Percentiles rank a stretch among this genome's conserved stretches.
phyloP scores from a whole-genome alignment of 371 early-diverging fungal species.

The Amoeboradix gromovi region DNA sequence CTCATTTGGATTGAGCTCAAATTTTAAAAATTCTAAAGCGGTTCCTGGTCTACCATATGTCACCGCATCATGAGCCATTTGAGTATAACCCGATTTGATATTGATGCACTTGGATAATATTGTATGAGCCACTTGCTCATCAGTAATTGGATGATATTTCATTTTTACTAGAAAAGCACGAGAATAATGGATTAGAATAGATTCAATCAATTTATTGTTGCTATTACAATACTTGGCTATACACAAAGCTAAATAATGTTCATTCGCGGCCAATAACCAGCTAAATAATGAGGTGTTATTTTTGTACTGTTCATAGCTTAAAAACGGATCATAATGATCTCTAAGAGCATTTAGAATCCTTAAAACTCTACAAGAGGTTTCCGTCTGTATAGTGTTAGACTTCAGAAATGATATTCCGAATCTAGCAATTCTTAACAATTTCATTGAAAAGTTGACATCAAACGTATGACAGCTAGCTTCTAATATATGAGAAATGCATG shows the following conservation, averaged over 20 bases:
- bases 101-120: neutral
- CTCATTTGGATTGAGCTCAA: neutral
- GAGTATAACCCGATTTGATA: neutral
- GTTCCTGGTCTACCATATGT: neutral
- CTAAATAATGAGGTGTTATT: neutral
- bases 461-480: neutral
- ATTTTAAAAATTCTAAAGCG: neutral
- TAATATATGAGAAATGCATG: neutral
- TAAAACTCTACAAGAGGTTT: neutral
- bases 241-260: neutral
- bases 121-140: neutral
- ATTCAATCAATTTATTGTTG: neutral
- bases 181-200: neutral
- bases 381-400: neutral
- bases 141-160: neutral
- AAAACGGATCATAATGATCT: neutral
- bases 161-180: neutral
- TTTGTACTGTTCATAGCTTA: neutral
- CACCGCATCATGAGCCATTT: neutral
- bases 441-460: neutral
- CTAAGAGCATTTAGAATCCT: neutral
- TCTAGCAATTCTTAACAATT: neutral
- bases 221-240: neutral
- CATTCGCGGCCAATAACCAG: neutral
- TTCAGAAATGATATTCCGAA: neutral